A percentile compares a stretch with the other conserved stretches of the same genome.
Conservation (phyloP, 495 filamentous ascomycete genomes). For the Penicillium bialowiezense region DNA sequence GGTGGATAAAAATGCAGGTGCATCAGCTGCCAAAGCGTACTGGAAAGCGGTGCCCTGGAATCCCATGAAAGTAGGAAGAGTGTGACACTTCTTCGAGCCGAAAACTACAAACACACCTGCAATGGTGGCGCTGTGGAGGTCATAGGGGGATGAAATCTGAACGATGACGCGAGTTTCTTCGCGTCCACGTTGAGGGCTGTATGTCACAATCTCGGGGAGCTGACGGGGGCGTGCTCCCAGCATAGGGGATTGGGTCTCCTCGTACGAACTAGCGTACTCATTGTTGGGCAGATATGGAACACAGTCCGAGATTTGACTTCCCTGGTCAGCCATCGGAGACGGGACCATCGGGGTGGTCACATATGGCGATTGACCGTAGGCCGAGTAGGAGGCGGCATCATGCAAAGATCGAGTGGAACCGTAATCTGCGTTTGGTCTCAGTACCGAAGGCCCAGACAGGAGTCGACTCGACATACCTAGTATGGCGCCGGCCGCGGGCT, state of each 20-base stretch:
- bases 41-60: conserved; percentile 57
- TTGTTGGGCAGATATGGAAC: conserved; percentile 43
- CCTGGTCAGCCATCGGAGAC: conserved; percentile 45
- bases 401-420: conserved; percentile 43
- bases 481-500: conserved; percentile 37
- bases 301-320: conserved; percentile 45
- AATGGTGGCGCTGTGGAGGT: conserved; percentile 57
- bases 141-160: conserved; percentile 70
- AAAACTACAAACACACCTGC: conserved; percentile 68
- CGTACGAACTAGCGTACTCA: conserved; percentile 45
- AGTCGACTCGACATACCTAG: conserved; percentile 34
- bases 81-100: conserved; percentile 64
- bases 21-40: conserved; percentile 71
- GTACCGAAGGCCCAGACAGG: not conserved
- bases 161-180: conserved; percentile 68
- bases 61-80: conserved; percentile 58
- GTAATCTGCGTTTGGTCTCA: conserved; percentile 34
- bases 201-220: conserved; percentile 61
- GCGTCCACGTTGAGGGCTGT: conserved; percentile 62
- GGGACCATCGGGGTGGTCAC: conserved; percentile 44
- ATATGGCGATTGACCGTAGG: conserved; percentile 43
- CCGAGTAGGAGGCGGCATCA: conserved; percentile 43
- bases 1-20: conserved; percentile 67
- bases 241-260: conserved; percentile 42
- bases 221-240: conserved; percentile 28